These are phyloP conservation scores for Blastosporella zonata DNA, from an alignment of 1,284 basidiomycete genomes.

Conservation along the genomic window DNA sequence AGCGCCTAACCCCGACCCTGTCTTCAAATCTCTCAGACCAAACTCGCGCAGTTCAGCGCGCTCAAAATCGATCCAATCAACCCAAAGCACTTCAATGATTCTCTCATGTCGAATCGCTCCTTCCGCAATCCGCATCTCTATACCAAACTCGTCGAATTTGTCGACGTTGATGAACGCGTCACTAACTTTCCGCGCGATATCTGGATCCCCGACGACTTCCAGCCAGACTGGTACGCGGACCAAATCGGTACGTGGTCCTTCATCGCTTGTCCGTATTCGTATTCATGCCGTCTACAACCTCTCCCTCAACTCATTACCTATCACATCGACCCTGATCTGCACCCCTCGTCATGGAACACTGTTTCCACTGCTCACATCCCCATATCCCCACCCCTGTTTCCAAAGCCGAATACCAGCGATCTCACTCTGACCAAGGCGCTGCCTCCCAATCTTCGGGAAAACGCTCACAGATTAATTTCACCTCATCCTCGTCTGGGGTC, in stretches of 20 bases:
- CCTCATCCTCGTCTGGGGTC: conserved; percentile 25
- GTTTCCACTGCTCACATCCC: no score
- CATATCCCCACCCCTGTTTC: not conserved
- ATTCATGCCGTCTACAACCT: conserved; percentile 14
- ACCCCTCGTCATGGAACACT: no score
- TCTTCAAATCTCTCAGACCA: conserved; percentile 48
- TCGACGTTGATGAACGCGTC: conserved; percentile 82
- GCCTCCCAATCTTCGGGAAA: conserved; percentile 47
- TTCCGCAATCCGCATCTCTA: conserved; percentile 97
- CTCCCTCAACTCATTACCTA: not conserved
- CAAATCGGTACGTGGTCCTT: conserved; percentile 54
- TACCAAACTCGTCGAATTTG: conserved; percentile 87
- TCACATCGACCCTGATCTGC: not conserved
- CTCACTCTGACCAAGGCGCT: conserved; percentile 54
- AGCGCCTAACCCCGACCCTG: not conserved
- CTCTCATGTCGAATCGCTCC: conserved; percentile 83
- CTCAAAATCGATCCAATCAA: conserved; percentile 62
- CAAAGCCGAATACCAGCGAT: conserved; percentile 45
- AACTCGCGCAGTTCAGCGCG: conserved; percentile 71
- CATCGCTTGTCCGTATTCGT: not conserved
- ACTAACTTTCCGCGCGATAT: conserved; percentile 73
- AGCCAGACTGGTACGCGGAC: conserved; percentile 66
- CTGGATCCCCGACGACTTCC: conserved; percentile 67
- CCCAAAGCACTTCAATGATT: conserved; percentile 93
- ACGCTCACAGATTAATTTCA: conserved; percentile 54